These are phyloP conservation scores for Malania oleifera DNA, from an alignment of 164 flowering plant genomes.

Conservation along the genomic window DNA sequence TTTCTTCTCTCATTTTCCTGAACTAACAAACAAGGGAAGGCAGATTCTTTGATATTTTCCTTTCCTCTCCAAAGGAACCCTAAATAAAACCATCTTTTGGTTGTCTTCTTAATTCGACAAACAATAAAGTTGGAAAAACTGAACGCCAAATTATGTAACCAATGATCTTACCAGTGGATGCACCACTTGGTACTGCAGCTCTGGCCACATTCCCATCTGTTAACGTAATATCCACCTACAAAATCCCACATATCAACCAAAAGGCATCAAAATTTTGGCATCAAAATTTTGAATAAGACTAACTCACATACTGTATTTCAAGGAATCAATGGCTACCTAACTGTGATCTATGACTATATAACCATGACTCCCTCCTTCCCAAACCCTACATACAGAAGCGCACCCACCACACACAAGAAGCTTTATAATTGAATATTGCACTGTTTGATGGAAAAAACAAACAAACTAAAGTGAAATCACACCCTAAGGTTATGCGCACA, in stretches of 20 bases:
- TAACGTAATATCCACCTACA: slow-evolving; percentile 51
- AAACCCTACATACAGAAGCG: not conserved
- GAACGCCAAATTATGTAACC: not conserved
- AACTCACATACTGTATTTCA: not conserved
- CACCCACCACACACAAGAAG: not conserved
- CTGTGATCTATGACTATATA: too few relatives aligned
- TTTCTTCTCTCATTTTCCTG: too few relatives aligned
- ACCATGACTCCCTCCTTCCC: not conserved
- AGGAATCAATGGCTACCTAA: not conserved
- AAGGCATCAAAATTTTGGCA: too few relatives aligned
- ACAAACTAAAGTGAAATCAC: not conserved
- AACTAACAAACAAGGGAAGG: too few relatives aligned
- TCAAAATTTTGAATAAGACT: too few relatives aligned
- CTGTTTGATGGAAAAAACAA: slow-evolving; percentile 1
- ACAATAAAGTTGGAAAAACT: not conserved
- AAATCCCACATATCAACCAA: not conserved
- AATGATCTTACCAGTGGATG: slow-evolving; percentile 67
- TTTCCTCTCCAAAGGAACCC: not conserved
- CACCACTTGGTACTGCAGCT: slow-evolving; percentile 95
- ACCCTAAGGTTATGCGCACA: not conserved
- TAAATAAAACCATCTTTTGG: not conserved
- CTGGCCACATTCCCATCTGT: slow-evolving; percentile 44
- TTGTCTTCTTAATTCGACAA: too few relatives aligned
- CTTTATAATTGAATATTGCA: not conserved
- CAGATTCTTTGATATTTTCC: too few relatives aligned